Evolutionary conservation across 2,329 filamentous ascomycete genomes (phyloP).

Genomic region (Diaporthe destruens): DNA sequence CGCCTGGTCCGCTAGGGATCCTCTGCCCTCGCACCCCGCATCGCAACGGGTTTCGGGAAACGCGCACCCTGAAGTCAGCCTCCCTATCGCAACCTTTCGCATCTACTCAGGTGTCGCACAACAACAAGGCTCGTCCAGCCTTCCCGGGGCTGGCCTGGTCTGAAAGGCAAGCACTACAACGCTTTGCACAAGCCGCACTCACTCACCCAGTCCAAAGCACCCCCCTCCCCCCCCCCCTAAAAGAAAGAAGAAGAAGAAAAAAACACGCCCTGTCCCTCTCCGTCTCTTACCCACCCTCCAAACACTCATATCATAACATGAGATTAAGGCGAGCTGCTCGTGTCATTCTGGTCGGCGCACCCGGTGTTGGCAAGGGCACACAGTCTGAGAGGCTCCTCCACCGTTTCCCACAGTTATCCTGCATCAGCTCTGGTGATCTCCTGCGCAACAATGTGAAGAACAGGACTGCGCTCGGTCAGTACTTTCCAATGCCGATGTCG

Average conservation of each 20-base stretch:
- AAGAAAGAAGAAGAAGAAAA: no score
- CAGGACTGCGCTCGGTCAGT: slow-evolving; percentile 84
- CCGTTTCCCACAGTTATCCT: slow-evolving; percentile 88
- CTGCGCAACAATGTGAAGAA: slow-evolving; percentile 93
- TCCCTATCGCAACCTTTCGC: slow-evolving; percentile 21
- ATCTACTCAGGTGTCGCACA: slow-evolving; percentile 14
- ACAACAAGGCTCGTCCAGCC: slow-evolving; percentile 3
- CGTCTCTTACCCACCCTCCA: neutral
- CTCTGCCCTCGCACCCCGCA: slow-evolving; percentile 30
- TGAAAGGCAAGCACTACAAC: slow-evolving; percentile 40
- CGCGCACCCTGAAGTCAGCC: slow-evolving; percentile 20
- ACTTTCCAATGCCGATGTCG: slow-evolving; percentile 29
- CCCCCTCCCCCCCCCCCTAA: slow-evolving; percentile 8
- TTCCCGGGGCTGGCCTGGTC: slow-evolving; percentile 11
- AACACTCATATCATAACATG: slow-evolving; percentile 57
- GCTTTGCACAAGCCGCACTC: slow-evolving; percentile 38
- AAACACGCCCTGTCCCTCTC: neutral
- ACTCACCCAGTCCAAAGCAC: neutral
- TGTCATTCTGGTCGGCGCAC: slow-evolving; percentile 93
- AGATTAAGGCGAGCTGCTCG: slow-evolving; percentile 85
- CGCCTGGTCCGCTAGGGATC: slow-evolving; percentile 40
- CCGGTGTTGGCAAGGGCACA: slow-evolving; percentile 97
- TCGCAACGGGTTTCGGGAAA: slow-evolving; percentile 30
- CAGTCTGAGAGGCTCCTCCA: slow-evolving; percentile 90
- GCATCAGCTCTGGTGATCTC: slow-evolving; percentile 94